These are phyloP conservation scores for Puya raimondii DNA, from an alignment of 176 grass and related monocot species.

Conservation along the genomic window DNA sequence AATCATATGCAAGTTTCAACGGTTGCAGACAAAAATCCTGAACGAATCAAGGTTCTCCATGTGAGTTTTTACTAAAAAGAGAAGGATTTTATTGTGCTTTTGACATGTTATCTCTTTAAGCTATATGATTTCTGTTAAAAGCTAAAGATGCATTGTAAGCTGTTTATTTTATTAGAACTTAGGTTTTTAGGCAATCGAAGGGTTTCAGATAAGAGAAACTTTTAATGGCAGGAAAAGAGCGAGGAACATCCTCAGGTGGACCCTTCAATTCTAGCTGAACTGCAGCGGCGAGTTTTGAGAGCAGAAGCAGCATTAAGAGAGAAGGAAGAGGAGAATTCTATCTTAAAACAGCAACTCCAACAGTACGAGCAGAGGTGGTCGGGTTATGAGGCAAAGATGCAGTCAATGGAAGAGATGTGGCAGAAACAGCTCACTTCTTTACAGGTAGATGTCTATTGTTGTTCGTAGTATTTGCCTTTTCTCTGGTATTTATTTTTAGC, in stretches of 20 bases:
- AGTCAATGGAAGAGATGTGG: slow-evolving; percentile 77
- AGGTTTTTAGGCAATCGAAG: neutral
- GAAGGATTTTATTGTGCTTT: no score
- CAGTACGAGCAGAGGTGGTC: slow-evolving; percentile 84
- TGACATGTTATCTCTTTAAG: no score
- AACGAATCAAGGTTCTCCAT: slow-evolving; percentile 26
- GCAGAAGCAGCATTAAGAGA: slow-evolving; percentile 50
- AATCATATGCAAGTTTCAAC: slow-evolving; percentile 21
- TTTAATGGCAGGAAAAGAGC: slow-evolving; percentile 37
- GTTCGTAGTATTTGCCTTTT: neutral
- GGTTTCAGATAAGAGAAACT: neutral
- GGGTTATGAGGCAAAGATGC: slow-evolving; percentile 89
- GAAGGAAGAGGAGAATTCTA: slow-evolving; percentile 85
- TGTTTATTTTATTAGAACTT: neutral
- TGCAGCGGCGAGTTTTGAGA: slow-evolving; percentile 42
- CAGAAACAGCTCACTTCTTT: slow-evolving; percentile 82
- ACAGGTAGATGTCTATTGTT: slow-evolving; percentile 48
- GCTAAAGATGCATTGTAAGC: neutral
- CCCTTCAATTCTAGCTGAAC: slow-evolving; percentile 38
- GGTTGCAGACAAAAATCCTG: slow-evolving; percentile 15
- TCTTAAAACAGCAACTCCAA: slow-evolving; percentile 63
- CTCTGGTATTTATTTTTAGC: neutral
- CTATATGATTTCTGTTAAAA: no score
- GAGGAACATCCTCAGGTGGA: slow-evolving; percentile 26
- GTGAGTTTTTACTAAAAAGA: slow-evolving; percentile 10